These are phyloP conservation scores for Syzygium aromaticum DNA, from an alignment of 345 rosid genomes.

Conservation along the genomic window DNA sequence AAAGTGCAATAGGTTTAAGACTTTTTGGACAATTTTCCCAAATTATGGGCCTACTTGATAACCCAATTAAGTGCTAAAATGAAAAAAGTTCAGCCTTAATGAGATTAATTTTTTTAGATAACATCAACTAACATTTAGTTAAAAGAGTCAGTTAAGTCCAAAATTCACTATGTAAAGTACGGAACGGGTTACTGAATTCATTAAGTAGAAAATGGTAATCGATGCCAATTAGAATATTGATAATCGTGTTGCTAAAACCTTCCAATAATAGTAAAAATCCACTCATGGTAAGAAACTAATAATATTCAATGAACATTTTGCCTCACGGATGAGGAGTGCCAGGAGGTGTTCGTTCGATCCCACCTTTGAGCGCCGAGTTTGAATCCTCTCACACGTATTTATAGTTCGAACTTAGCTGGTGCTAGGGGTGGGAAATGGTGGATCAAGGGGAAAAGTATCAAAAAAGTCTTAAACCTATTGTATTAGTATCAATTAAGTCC, in stretches of 20 bases:
- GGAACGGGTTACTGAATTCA: not conserved
- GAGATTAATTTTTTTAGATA: not conserved
- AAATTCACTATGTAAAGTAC: not conserved
- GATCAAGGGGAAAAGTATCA: no score
- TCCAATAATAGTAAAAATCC: not conserved
- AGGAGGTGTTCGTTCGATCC: not conserved
- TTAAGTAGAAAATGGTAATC: not conserved
- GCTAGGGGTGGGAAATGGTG: no score
- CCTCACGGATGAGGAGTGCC: not conserved
- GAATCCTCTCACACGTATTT: not conserved
- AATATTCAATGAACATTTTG: not conserved
- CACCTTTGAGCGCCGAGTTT: accelerated
- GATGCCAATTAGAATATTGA: no score
- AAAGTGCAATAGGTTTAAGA: no score
- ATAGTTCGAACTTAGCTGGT: not conserved
- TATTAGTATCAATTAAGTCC: no score
- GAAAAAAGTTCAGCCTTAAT: not conserved
- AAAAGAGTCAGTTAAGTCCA: not conserved
- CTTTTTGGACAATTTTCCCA: no score
- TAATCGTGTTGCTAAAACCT: not conserved
- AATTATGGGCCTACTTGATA: not conserved
- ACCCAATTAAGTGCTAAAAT: not conserved
- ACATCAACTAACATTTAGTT: not conserved
- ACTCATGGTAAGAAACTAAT: not conserved
- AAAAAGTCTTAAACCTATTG: no score